phyloP scores from a whole-genome alignment of 108 stramenopile genomes.

The Discostella stelligeroides region DNA sequence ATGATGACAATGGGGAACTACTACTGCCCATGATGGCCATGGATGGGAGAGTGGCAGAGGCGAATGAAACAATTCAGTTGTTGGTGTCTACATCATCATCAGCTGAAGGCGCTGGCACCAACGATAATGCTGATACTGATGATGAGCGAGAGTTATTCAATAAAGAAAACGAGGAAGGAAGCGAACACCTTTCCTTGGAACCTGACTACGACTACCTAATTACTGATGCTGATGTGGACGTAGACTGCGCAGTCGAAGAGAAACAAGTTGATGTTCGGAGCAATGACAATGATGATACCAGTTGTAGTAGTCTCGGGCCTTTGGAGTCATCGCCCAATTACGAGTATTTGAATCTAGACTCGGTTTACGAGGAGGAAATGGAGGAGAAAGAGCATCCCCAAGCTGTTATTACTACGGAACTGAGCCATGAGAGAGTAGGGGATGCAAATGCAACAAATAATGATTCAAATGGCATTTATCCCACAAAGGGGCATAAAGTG shows the following conservation, averaged over 20 bases:
- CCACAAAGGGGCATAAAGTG: no score
- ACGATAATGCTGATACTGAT: not conserved
- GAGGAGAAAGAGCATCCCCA: not conserved
- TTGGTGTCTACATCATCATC: no score
- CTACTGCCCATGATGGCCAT: no score
- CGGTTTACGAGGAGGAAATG: not conserved
- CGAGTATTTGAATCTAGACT: constrained; percentile 29
- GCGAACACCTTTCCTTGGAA: constrained; percentile 5
- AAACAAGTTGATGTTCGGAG: not conserved
- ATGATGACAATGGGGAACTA: no score
- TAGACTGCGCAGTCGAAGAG: not conserved
- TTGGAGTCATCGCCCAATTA: constrained; percentile 33
- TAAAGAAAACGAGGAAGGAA: not conserved
- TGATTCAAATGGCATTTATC: constrained; percentile 4
- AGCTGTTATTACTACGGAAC: not conserved
- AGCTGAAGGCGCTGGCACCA: no score
- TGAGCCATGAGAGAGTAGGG: not conserved
- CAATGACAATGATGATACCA: not conserved
- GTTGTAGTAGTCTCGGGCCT: not conserved
- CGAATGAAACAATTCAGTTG: no score
- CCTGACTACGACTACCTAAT: constrained; percentile 29
- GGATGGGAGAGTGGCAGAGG: no score
- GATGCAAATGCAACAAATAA: not conserved
- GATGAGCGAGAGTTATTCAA: not conserved
- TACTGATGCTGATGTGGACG: not conserved